Conservation (phyloP, 2,329 filamentous ascomycete species). For the Hypoxylon sp. region DNA sequence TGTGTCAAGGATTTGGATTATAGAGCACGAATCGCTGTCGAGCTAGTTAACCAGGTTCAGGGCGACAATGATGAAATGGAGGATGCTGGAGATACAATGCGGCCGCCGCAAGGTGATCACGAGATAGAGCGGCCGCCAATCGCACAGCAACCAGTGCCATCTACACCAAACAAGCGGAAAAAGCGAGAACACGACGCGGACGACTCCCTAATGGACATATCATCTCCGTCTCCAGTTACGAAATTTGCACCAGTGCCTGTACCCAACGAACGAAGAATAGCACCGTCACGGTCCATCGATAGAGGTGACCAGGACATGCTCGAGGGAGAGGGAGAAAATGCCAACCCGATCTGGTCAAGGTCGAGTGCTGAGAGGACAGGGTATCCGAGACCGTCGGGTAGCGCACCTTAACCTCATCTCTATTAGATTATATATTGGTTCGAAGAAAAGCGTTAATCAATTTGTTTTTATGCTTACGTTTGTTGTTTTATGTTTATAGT, state of each 20-base stretch:
- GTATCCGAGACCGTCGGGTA: not conserved
- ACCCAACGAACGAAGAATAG: constrained; percentile 2
- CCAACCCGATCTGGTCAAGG: constrained; percentile 1
- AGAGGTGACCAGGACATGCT: not conserved
- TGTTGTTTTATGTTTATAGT: no score
- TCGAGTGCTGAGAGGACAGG: not conserved
- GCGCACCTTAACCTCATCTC: not conserved
- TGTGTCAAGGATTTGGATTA: constrained; percentile 44
- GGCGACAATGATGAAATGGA: not conserved
- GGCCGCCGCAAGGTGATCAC: constrained; percentile 6
- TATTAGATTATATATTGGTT: not conserved
- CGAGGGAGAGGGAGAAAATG: not conserved
- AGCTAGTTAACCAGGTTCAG: constrained; percentile 35
- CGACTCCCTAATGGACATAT: not conserved
- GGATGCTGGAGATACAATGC: constrained; percentile 21
- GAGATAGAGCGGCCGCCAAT: not conserved
- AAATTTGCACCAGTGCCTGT: not conserved
- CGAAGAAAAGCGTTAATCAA: not conserved
- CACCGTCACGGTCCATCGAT: not conserved
- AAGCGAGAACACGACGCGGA: not conserved
- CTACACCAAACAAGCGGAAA: not conserved
- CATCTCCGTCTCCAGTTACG: no score
- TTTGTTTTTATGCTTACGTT: not conserved
- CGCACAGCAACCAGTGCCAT: not conserved
- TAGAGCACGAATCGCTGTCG: constrained; percentile 45